Evolutionary conservation across 176 grass and related monocot species (phyloP), one percentile per base, ranked within the genome.

Genomic region (Miscanthus lutarioriparius): DNA sequence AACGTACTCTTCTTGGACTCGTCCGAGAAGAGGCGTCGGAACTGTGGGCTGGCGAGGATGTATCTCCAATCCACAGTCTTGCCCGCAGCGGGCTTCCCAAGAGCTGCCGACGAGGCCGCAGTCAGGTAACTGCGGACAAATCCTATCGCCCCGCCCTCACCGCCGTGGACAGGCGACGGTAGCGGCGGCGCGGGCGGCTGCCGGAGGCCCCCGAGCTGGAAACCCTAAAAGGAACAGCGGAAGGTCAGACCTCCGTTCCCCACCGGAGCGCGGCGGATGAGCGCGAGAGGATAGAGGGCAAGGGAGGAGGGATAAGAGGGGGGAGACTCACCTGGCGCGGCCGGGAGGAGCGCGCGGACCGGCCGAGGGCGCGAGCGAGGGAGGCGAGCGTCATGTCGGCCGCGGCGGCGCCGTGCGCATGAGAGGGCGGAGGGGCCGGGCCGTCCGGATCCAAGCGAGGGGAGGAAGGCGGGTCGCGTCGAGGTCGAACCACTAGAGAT

Each of bases 1-100:
- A 45, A 41, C 88, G 40, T 88, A 99, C 96, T 94, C 88, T 99
- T 99, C 80, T 94, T 92, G 30, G 93, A 92, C 53, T 82, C 89
- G 39, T 84, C 81, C 44, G 83, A 99, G 84, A 95, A 96, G 38
- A 99, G 73, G 54, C 91, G 82, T 61, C 88, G 87, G 77, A 93
- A 94, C 75, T 89, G 92, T 56, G 96, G 91, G 78, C 56, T 96
- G 7, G 91, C 90, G 1, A 96, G 89, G 70, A 96, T 66, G 74
- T 80, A 87, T 83, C 91, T 91, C 96, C 91, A 96, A 35, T 92
- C 90, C 27, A 22, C 64, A 17, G 83, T 47, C 80, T 71, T 92
- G n/a, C 70, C 87, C 22, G 38, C 48, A 61, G 75, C 90, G 26
- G 81, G 87, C 40, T 44, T 91, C 20, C 65, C 86, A 67, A 89